These are phyloP conservation scores for Tetracladium setigerum DNA, from an alignment of 495 filamentous ascomycete species.

Conservation along the genomic window DNA sequence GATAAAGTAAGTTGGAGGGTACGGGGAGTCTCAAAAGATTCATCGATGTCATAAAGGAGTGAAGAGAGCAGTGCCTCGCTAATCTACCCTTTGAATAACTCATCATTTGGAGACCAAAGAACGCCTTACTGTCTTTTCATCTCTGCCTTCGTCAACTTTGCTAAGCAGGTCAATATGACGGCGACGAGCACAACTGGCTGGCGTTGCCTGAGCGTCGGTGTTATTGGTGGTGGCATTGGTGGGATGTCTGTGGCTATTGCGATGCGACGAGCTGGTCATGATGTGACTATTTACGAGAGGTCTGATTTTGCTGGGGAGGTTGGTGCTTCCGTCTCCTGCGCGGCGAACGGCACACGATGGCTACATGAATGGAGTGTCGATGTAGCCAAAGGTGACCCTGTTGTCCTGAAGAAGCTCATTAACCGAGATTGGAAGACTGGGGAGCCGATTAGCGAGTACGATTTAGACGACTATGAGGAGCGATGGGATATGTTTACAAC, in stretches of 20 bases:
- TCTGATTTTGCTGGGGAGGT: slow-evolving; percentile 42
- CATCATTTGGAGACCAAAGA: too few species aligned
- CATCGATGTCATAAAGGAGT: too few species aligned
- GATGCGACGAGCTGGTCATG: slow-evolving; percentile 40
- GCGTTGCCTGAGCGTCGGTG: neutral
- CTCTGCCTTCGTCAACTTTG: too few species aligned
- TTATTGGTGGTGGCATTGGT: slow-evolving; percentile 42
- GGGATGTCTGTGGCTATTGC: slow-evolving; percentile 48
- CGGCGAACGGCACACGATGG: slow-evolving; percentile 42
- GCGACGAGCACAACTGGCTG: too few species aligned
- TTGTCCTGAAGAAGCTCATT: slow-evolving; percentile 39
- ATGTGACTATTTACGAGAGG: slow-evolving; percentile 44
- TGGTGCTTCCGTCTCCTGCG: slow-evolving; percentile 50
- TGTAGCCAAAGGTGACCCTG: slow-evolving; percentile 33
- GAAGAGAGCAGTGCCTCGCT: too few species aligned
- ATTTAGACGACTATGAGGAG: slow-evolving; percentile 31
- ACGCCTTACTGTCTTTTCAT: too few species aligned
- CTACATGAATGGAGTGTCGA: slow-evolving; percentile 35
- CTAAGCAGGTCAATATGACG: too few species aligned
- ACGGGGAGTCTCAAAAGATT: too few species aligned
- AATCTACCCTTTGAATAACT: too few species aligned
- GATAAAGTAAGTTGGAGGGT: too few species aligned
- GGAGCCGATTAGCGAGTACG: slow-evolving; percentile 26
- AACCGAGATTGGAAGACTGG: slow-evolving; percentile 31
- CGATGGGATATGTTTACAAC: slow-evolving; percentile 27